These are phyloP conservation scores for Solanum sparsipilum DNA, from an alignment of 257 asterid species.

Conservation along the genomic window DNA sequence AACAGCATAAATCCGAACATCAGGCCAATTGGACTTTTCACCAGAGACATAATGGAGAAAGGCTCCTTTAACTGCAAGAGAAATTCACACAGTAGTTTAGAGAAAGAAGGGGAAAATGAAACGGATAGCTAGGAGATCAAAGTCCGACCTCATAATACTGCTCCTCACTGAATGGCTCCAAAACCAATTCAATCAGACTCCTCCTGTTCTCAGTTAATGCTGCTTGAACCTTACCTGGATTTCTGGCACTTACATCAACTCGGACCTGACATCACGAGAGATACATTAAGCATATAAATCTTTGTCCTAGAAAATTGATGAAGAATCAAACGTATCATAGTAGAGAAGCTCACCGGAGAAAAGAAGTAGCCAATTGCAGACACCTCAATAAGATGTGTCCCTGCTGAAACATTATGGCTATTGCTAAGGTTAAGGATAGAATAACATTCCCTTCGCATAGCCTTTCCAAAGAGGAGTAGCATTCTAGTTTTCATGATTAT, in stretches of 20 bases:
- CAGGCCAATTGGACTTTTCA: constrained; percentile 95
- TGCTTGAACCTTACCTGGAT: constrained; percentile 94
- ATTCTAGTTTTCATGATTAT: not conserved
- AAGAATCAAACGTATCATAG: not conserved
- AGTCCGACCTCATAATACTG: constrained; percentile 72
- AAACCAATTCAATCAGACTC: constrained; percentile 62
- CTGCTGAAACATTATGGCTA: constrained; percentile 88
- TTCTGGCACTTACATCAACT: constrained; percentile 89
- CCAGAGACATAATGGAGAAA: constrained; percentile 50
- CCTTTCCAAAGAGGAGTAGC: not conserved
- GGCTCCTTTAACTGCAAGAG: constrained; percentile 75
- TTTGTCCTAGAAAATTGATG: not conserved
- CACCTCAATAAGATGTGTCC: constrained; percentile 95
- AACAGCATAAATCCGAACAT: constrained; percentile 88
- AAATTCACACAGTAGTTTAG: not conserved
- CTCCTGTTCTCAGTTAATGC: constrained; percentile 90
- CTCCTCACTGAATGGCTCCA: constrained; percentile 90
- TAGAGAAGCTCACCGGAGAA: constrained; percentile 66
- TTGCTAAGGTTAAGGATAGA: constrained; percentile 34
- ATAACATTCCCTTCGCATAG: not conserved
- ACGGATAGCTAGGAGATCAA: not conserved
- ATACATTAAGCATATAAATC: not conserved
- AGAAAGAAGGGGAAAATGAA: not conserved
- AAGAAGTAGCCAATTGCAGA: constrained; percentile 80
- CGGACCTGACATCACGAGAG: constrained; percentile 42